Evolutionary conservation across 257 asterid species (phyloP).

Genomic region (Solanum ahanhuiri): DNA sequence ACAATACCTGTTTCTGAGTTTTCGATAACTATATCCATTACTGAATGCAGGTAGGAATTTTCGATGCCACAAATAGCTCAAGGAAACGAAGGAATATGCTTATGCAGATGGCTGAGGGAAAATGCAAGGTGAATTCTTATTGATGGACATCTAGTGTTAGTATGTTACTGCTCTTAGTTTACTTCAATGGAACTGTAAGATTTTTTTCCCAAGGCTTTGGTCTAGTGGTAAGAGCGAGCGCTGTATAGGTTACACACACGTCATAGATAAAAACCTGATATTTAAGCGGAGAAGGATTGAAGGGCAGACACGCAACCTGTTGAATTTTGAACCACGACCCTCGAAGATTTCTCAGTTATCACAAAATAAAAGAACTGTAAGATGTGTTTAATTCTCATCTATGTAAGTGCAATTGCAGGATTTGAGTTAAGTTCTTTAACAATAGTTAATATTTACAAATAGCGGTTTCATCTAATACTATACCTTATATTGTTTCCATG

Average conservation of each 20-base stretch:
- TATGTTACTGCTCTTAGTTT: neutral
- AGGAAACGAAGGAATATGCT: slow-evolving; percentile 89
- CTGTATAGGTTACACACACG: neutral
- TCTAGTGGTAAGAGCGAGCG: neutral
- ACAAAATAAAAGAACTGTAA: neutral
- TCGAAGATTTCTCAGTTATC: neutral
- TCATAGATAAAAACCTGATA: neutral
- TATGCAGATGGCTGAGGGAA: slow-evolving; percentile 94
- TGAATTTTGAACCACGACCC: neutral
- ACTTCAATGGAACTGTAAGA: neutral
- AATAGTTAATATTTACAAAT: neutral
- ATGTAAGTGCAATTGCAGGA: neutral
- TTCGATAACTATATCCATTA: slow-evolving; percentile 15
- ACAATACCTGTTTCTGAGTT: slow-evolving; percentile 6
- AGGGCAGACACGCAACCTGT: neutral
- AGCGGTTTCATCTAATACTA: neutral
- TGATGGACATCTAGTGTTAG: neutral
- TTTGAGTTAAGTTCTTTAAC: neutral
- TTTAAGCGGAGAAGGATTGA: neutral
- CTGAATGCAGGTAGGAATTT: slow-evolving; percentile 75
- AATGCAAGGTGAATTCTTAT: slow-evolving; percentile 67
- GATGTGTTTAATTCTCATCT: neutral
- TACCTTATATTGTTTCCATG: neutral
- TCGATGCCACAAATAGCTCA: slow-evolving; percentile 96
- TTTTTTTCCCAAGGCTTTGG: neutral